phyloP scores from a whole-genome alignment of 2,329 filamentous ascomycete genomes.

The Aspergillus sp. region DNA sequence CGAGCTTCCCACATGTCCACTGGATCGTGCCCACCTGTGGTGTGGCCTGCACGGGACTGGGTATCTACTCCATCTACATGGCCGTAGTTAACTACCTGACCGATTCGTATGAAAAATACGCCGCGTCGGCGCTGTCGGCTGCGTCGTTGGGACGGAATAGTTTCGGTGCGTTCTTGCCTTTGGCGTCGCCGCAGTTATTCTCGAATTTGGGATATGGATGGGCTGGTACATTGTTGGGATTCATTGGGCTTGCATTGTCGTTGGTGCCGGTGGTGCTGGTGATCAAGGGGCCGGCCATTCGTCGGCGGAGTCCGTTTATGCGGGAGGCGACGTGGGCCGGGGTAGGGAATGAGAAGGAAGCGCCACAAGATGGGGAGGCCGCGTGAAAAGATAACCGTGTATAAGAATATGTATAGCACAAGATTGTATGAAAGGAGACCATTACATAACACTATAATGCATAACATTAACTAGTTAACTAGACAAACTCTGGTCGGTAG shows the following conservation, averaged over 20 bases:
- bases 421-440: too few species aligned
- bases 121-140: constrained; percentile 41
- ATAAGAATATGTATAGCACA: too few species aligned
- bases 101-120: constrained; percentile 44
- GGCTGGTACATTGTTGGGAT: constrained; percentile 39
- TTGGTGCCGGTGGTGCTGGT: constrained; percentile 38
- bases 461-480: too few species aligned
- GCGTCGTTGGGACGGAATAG: constrained; percentile 40
- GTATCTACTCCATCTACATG: constrained; percentile 41
- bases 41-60: constrained; percentile 33
- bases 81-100: constrained; percentile 45
- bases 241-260: constrained; percentile 34
- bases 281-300: constrained; percentile 35
- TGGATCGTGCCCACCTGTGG: constrained; percentile 31
- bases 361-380: too few species aligned
- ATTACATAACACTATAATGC: too few species aligned
- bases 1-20: constrained; percentile 16
- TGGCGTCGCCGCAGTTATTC: constrained; percentile 38
- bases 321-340: constrained; percentile 19
- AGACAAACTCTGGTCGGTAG: neutral
- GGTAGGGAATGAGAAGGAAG: constrained; percentile 4
- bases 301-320: constrained; percentile 25
- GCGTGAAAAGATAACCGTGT: too few species aligned
- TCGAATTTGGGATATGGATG: constrained; percentile 36
- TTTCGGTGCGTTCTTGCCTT: constrained; percentile 42